phyloP scores from a whole-genome alignment of 2,329 filamentous ascomycete genomes.

The Colletotrichum sp. region DNA sequence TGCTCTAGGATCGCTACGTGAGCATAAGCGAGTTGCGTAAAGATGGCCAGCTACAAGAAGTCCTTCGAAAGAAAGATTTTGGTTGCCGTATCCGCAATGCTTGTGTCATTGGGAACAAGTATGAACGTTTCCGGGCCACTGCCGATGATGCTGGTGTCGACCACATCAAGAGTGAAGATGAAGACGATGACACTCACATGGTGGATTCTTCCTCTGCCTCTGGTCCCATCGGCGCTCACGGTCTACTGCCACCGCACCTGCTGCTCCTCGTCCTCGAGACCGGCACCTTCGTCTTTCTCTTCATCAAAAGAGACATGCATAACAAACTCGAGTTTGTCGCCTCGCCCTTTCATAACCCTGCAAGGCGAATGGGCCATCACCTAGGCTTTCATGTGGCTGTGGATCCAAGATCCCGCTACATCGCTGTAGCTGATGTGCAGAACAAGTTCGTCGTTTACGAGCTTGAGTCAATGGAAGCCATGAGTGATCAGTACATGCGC shows the following conservation, averaged over 20 bases:
- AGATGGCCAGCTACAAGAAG: constrained; percentile 73
- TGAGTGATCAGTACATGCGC: constrained; percentile 53
- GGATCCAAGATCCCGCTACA: constrained; percentile 74
- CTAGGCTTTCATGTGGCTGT: constrained; percentile 73
- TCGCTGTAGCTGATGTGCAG: constrained; percentile 74
- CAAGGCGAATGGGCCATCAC: constrained; percentile 52
- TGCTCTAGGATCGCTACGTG: constrained; percentile 72
- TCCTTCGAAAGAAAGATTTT: constrained; percentile 83
- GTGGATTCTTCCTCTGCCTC: constrained; percentile 29
- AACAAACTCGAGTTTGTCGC: constrained; percentile 64
- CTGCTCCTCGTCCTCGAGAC: constrained; percentile 78
- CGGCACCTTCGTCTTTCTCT: constrained; percentile 79
- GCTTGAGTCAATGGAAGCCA: constrained; percentile 60
- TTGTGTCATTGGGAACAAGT: constrained; percentile 69
- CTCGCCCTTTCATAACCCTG: constrained; percentile 62
- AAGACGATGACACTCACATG: constrained; percentile 37
- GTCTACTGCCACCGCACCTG: constrained; percentile 73
- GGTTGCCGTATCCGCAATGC: constrained; percentile 80
- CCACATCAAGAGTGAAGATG: constrained; percentile 43
- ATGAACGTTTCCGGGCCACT: constrained; percentile 39
- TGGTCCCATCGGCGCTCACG: neutral
- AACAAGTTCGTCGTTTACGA: constrained; percentile 75
- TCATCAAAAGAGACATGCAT: constrained; percentile 53
- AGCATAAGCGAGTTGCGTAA: constrained; percentile 77
- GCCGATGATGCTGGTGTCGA: constrained; percentile 24